phyloP scores from a whole-genome alignment of 768 basidiomycete species.

The Clitopilus passeckerianus region DNA sequence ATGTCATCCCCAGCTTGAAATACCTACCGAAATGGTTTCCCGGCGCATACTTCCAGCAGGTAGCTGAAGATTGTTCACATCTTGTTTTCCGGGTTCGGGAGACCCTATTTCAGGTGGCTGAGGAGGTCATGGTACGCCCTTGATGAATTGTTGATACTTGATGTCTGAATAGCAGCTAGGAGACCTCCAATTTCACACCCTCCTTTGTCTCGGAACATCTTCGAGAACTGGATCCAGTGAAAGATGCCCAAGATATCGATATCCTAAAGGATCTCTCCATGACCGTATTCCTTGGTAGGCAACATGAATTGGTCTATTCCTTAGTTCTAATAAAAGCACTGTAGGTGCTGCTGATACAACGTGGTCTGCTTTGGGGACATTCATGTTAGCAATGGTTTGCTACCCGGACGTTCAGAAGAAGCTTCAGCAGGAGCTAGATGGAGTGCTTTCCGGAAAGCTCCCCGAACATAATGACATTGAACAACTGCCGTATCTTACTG shows the following conservation, averaged over 20 bases:
- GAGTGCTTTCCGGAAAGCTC: neutral
- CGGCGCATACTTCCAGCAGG: neutral
- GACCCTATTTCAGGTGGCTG: neutral
- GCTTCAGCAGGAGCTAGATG: neutral
- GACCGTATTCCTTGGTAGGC: neutral
- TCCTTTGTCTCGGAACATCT: neutral
- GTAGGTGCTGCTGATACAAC: neutral
- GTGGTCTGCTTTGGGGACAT: neutral
- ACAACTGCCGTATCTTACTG: neutral
- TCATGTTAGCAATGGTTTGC: neutral
- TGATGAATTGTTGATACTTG: neutral
- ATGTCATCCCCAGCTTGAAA: neutral
- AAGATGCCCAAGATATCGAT: neutral
- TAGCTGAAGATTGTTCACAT: neutral
- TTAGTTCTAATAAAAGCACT: conserved; percentile 1
- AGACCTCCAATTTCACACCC: neutral
- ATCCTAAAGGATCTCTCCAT: neutral
- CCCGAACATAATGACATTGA: neutral
- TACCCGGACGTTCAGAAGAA: neutral
- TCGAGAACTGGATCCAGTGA: neutral
- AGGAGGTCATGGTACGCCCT: neutral
- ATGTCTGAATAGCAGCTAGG: neutral
- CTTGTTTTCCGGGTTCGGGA: neutral
- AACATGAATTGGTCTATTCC: neutral
- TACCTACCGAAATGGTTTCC: neutral